Evolutionary conservation across 1,139 yeast species (phyloP).

Genomic region (Pichia sp.): DNA sequence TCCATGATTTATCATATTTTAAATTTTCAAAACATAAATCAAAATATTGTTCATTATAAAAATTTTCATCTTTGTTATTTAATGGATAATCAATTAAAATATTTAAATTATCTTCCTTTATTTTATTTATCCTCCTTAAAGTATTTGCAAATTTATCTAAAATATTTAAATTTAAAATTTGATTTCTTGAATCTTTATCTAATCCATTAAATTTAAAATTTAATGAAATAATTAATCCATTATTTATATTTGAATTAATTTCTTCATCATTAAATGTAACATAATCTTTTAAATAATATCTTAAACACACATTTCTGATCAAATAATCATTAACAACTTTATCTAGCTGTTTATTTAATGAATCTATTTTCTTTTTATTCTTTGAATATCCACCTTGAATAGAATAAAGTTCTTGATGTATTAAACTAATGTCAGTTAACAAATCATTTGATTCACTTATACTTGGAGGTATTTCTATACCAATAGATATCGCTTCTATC

Average conservation of each 20-base stretch:
- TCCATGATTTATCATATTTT: constrained; percentile 27
- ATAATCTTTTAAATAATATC: constrained; percentile 17
- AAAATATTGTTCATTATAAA: constrained; percentile 18
- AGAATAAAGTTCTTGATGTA: constrained; percentile 10
- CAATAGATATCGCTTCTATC: neutral
- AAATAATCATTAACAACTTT: constrained; percentile 9
- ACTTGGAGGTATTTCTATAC: constrained; percentile 8
- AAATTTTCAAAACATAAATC: constrained; percentile 29
- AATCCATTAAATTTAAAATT: constrained; percentile 16
- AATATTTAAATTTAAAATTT: constrained; percentile 25
- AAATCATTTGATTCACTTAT: constrained; percentile 4
- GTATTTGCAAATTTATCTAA: constrained; percentile 25
- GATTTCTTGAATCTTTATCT: no score
- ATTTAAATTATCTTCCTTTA: constrained; percentile 15
- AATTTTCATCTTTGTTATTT: constrained; percentile 8
- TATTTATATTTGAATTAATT: neutral
- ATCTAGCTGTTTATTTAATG: neutral
- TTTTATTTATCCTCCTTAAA: constrained; percentile 22
- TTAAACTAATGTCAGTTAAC: constrained; percentile 5
- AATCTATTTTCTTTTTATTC: neutral
- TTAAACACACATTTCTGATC: constrained; percentile 14
- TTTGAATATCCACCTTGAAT: no score
- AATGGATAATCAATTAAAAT: constrained; percentile 23
- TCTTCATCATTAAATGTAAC: constrained; percentile 8
- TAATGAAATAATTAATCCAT: constrained; percentile 18